These are phyloP conservation scores for Linnemannia schmuckeri DNA, from an alignment of 192 early-diverging fungal species.

Conservation along the genomic window DNA sequence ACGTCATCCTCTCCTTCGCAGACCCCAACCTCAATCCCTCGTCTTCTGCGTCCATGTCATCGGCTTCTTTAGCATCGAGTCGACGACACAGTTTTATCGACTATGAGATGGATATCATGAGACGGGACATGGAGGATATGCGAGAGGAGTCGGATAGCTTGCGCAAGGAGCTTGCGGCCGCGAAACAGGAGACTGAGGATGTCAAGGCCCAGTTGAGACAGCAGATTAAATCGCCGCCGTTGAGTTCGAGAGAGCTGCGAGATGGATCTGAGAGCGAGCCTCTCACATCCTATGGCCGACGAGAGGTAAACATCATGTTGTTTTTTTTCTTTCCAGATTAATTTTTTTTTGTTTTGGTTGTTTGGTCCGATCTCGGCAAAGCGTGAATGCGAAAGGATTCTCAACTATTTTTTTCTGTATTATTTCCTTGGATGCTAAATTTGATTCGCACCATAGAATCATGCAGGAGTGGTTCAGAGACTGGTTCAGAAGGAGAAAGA, in stretches of 20 bases:
- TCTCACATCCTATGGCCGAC: conserved; percentile 24
- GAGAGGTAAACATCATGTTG: conserved; percentile 23
- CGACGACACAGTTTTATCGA: conserved; percentile 52
- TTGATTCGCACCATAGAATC: conserved; percentile 26
- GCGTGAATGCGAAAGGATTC: background rate
- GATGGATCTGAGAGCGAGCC: conserved; percentile 42
- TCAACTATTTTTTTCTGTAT: background rate
- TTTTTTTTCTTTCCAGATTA: background rate
- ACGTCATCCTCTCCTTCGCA: conserved; percentile 27
- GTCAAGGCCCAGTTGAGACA: conserved; percentile 29
- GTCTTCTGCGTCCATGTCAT: conserved; percentile 31
- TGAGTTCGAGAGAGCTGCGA: conserved; percentile 12
- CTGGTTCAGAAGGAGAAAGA: conserved; percentile 56
- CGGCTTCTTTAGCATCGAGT: conserved; percentile 31
- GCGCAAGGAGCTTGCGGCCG: conserved; percentile 19
- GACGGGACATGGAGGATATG: conserved; percentile 42
- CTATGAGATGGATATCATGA: conserved; percentile 40
- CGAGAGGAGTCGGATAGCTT: conserved; percentile 29
- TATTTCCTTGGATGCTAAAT: background rate
- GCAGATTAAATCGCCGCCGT: conserved; percentile 14
- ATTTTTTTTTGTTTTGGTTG: background rate
- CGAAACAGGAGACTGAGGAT: conserved; percentile 30
- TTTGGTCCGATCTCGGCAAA: background rate
- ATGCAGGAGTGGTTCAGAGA: conserved; percentile 54
- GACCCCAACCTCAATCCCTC: conserved; percentile 22